Conservation (phyloP, 2,329 filamentous ascomycete genomes). For the Stagonosporopsis tanaceti region DNA sequence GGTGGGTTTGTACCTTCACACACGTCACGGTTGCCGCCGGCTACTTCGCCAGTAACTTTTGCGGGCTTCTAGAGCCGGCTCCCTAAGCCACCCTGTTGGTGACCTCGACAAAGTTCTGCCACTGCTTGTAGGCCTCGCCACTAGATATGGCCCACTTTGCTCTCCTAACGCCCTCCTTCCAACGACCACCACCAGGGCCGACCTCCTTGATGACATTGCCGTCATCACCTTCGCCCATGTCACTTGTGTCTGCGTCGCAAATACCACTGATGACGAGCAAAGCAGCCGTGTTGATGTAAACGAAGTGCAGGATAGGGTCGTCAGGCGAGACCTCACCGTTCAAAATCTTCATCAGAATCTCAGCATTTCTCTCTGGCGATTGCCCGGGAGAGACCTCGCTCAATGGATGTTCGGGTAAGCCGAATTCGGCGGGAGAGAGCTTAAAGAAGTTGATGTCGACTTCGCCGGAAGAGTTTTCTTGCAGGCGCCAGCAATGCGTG, state of each 20-base stretch:
- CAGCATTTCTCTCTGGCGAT: constrained; percentile 85
- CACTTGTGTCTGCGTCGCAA: constrained; percentile 81
- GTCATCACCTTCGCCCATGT: constrained; percentile 82
- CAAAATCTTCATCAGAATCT: constrained; percentile 80
- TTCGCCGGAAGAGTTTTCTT: constrained; percentile 56
- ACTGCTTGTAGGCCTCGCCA: constrained; percentile 83
- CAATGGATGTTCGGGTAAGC: constrained; percentile 76
- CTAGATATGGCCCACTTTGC: constrained; percentile 89
- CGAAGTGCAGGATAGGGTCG: constrained; percentile 89
- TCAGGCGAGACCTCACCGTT: constrained; percentile 75
- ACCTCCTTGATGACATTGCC: constrained; percentile 81
- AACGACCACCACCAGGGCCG: constrained; percentile 84
- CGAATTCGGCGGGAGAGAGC: constrained; percentile 85
- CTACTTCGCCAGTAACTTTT: neutral
- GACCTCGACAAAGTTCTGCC: constrained; percentile 82
- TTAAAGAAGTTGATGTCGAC: constrained; percentile 78
- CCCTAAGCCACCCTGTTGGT: constrained; percentile 64
- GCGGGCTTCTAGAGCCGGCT: neutral
- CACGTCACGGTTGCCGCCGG: neutral
- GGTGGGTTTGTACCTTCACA: neutral
- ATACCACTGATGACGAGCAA: constrained; percentile 85
- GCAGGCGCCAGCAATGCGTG: constrained; percentile 88
- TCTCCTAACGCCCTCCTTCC: constrained; percentile 92
- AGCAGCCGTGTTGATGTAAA: constrained; percentile 91
- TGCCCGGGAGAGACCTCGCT: constrained; percentile 83